phyloP scores from a whole-genome alignment of 495 filamentous ascomycete genomes.

The Cudoniella acicularis region DNA sequence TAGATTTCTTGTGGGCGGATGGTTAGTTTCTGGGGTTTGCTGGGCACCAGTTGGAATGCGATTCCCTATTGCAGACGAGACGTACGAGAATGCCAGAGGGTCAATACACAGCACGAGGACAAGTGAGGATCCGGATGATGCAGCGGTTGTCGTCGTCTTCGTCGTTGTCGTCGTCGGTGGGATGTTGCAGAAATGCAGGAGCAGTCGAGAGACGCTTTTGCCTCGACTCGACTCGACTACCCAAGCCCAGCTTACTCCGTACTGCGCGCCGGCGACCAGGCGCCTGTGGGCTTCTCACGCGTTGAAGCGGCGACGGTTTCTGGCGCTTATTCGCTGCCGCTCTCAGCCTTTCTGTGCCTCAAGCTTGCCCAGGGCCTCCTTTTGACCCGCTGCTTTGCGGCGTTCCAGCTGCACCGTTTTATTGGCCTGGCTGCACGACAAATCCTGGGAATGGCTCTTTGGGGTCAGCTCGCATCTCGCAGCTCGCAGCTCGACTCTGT shows the following conservation, averaged over 20 bases:
- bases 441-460: neutral
- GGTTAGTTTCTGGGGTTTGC: neutral
- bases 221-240: constrained; percentile 1
- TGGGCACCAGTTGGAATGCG: neutral
- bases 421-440: neutral
- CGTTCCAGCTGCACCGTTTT: no score
- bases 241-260: constrained; percentile 4
- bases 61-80: neutral
- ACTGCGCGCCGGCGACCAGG: no score
- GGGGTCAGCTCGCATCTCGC: no score
- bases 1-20: constrained; percentile 13
- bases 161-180: constrained; percentile 11
- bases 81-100: neutral
- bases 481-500: neutral
- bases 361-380: neutral
- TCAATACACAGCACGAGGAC: neutral
- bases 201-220: constrained; percentile 7
- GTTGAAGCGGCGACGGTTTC: constrained; percentile 9
- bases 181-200: constrained; percentile 1
- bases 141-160: constrained; percentile 4
- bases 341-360: no score
- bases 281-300: neutral
- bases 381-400: neutral
- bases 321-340: constrained; percentile 16
- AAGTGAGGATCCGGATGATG: neutral